Percentiles rank a stretch among this genome's conserved stretches.
Evolutionary conservation across 2,329 filamentous ascomycete genomes (phyloP).

Genomic region (Rutstroemia sp.): DNA sequence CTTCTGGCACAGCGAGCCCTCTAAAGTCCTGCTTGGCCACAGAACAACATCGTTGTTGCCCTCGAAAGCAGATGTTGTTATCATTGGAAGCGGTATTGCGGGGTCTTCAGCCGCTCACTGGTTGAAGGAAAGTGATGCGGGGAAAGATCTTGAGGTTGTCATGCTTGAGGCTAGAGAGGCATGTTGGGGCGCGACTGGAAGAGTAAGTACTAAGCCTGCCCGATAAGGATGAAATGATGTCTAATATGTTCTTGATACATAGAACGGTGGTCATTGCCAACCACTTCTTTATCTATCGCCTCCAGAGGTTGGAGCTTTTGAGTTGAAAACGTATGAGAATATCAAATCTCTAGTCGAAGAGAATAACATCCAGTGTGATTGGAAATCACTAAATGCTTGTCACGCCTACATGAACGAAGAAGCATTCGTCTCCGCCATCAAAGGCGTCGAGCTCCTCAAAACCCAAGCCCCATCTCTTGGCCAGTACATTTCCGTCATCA

Average conservation of each 20-base stretch:
- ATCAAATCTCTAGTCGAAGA: slow-evolving; percentile 49
- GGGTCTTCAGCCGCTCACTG: slow-evolving; percentile 64
- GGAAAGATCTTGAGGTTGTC: slow-evolving; percentile 46
- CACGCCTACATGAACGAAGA: slow-evolving; percentile 53
- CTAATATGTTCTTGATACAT: background rate
- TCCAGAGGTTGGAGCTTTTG: slow-evolving; percentile 61
- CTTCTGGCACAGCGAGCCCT: slow-evolving; percentile 69
- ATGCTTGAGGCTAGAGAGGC: slow-evolving; percentile 74
- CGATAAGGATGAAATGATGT: slow-evolving; percentile 1
- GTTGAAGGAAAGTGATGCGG: slow-evolving; percentile 40
- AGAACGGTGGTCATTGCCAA: slow-evolving; percentile 71
- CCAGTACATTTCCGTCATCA: slow-evolving; percentile 30
- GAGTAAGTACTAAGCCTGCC: slow-evolving; percentile 43
- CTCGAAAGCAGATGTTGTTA: slow-evolving; percentile 54
- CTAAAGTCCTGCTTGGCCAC: slow-evolving; percentile 56
- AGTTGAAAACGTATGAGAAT: slow-evolving; percentile 59
- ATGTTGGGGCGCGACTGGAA: slow-evolving; percentile 77
- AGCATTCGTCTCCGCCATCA: slow-evolving; percentile 45
- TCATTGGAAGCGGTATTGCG: slow-evolving; percentile 71
- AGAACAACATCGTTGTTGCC: slow-evolving; percentile 59
- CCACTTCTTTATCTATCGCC: slow-evolving; percentile 56
- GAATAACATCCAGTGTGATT: slow-evolving; percentile 62
- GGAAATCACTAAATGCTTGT: slow-evolving; percentile 54
- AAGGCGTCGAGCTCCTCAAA: slow-evolving; percentile 44
- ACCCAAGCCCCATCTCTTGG: slow-evolving; percentile 50